Evolutionary conservation across 331 rosid species (phyloP), one percentile per base, ranked within the genome.

Genomic region (Quercus phellos): DNA sequence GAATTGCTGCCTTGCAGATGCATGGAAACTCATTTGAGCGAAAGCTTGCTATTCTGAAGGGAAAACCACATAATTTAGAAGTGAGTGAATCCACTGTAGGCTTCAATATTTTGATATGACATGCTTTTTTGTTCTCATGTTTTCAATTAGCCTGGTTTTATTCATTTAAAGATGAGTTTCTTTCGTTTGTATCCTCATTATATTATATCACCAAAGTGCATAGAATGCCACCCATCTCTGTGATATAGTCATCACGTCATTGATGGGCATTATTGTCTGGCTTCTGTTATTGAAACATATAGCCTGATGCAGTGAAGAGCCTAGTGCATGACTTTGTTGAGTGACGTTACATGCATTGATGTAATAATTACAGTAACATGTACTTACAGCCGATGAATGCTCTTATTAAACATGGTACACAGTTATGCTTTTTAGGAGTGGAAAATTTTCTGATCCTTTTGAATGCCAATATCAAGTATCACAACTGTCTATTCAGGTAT

Each of bases 21-120:
- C 86, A 84, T 61, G 98, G 98, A 22, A 94, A 94, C 78, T 94
- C 98, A 29, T 94, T 94, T 85, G 98, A 94, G 82, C 82, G 96
- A 82, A 94, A 92, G 88, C 98, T 94, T 77, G 94, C 97, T 60
- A 83, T 87, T 87, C 85, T 94, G 76, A 92, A 89, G 74, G 95
- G 93, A 63, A 90, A 85, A 63, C 55, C 82, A n/a, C 86, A 83
- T 66, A 76, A 22, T 81, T 72, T 84, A 43, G 94, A 91, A 82
- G 97, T 91, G 83, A 77, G 97, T 88, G 78, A 72, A 60, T 76
- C 43, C 46, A 21, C 18, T 6, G 51, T 53, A 63, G 38, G 19
- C 9, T 75, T 68, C 26, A 14, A 34, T 26, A 10, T 24, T 29
- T 43, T 55, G 16, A 17, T n/a, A 24, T 38, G 46, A 43, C 68